phyloP scores from a whole-genome alignment of 2,329 filamentous ascomycete species.

The Claviceps humidiphila region DNA sequence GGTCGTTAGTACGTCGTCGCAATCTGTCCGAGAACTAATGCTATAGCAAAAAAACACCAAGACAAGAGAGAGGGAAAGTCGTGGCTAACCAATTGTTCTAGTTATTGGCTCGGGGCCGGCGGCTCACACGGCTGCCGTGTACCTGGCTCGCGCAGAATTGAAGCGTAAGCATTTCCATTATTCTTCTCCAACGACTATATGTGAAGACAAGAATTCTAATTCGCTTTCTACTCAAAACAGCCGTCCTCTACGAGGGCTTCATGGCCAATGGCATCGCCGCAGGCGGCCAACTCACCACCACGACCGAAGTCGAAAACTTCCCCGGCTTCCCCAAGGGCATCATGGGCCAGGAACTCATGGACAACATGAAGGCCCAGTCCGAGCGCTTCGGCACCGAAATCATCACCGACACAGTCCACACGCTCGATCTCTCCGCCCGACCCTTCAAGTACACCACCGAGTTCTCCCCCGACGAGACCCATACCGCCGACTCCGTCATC shows the following conservation, averaged over 20 bases:
- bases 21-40: not conserved
- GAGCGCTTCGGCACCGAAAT: slow-evolving; percentile 86
- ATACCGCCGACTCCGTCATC: slow-evolving; percentile 87
- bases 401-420: slow-evolving; percentile 81
- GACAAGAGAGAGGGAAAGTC: not conserved
- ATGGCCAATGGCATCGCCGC: slow-evolving; percentile 93
- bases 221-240: slow-evolving; percentile 19
- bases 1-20: slow-evolving; percentile 60
- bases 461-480: slow-evolving; percentile 66
- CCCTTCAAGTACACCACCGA: slow-evolving; percentile 94
- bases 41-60: not conserved
- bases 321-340: slow-evolving; percentile 87
- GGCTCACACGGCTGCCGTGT: slow-evolving; percentile 93
- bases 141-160: slow-evolving; percentile 86
- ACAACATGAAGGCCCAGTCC: slow-evolving; percentile 86
- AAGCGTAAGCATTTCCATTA: slow-evolving; percentile 44
- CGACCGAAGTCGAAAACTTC: slow-evolving; percentile 97
- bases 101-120: slow-evolving; percentile 90
- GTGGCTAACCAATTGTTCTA: slow-evolving; percentile 14
- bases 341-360: slow-evolving; percentile 82
- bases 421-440: slow-evolving; percentile 67
- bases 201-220: not conserved
- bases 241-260: slow-evolving; percentile 95
- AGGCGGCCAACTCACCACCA: slow-evolving; percentile 93
- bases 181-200: too few relatives aligned